Conservation (phyloP, 495 filamentous ascomycete genomes). For the Aspergillus ellipticus region DNA sequence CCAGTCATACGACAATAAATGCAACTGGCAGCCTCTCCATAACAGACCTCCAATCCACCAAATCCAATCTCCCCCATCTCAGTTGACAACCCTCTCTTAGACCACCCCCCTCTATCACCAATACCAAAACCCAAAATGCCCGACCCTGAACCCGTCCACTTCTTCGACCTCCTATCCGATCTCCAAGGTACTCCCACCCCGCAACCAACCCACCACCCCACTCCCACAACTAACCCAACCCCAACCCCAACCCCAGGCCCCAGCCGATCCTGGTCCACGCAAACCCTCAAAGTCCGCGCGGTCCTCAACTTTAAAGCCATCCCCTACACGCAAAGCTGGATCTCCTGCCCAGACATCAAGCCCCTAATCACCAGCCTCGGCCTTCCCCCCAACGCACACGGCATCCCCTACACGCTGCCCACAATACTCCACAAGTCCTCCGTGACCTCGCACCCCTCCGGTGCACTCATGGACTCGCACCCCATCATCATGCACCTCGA, state of each 20-base stretch:
- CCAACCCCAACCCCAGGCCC: constrained; percentile 16
- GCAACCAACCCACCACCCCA: neutral
- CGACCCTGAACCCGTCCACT: constrained; percentile 3
- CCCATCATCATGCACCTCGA: constrained; percentile 36
- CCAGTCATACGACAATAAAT: too few relatives aligned
- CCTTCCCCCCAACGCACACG: constrained; percentile 15
- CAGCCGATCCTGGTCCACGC: constrained; percentile 36
- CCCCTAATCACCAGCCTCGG: constrained; percentile 23
- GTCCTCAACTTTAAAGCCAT: constrained; percentile 37
- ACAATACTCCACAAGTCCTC: constrained; percentile 28
- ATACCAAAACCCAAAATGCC: constrained; percentile 5
- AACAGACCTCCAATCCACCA: too few relatives aligned
- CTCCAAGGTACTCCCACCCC: neutral
- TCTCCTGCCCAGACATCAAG: constrained; percentile 37
- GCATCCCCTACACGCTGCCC: constrained; percentile 28
- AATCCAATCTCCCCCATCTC: too few relatives aligned
- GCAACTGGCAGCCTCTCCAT: too few relatives aligned
- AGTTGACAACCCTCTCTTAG: too few relatives aligned
- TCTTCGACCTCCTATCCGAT: constrained; percentile 10
- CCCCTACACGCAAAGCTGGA: constrained; percentile 36
- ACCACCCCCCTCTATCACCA: too few relatives aligned
- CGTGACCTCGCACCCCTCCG: constrained; percentile 19
- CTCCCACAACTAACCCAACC: neutral
- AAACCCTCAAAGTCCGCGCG: constrained; percentile 31
- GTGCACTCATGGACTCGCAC: constrained; percentile 33